These are phyloP conservation scores for Penicillium hordei DNA, from an alignment of 2,329 filamentous ascomycete genomes.

Conservation along the genomic window DNA sequence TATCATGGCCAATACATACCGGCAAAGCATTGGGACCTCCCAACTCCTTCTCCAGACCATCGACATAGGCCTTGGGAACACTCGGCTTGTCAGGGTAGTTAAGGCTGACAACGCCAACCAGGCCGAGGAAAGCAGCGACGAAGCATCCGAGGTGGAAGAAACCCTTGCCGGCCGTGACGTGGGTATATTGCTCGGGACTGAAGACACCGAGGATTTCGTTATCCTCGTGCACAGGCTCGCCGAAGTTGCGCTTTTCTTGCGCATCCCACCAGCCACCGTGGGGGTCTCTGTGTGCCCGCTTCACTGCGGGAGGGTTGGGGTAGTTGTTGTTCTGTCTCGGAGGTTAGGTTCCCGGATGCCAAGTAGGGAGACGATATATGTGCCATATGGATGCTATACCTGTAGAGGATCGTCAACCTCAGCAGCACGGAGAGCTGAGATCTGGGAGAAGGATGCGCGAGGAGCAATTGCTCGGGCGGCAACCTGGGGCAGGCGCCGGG, in stretches of 20 bases:
- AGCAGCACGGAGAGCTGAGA: constrained; percentile 39
- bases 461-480: constrained; percentile 39
- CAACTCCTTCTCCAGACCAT: constrained; percentile 71
- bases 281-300: constrained; percentile 90
- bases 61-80: constrained; percentile 66
- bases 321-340: constrained; percentile 47
- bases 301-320: constrained; percentile 59
- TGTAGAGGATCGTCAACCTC: constrained; percentile 45
- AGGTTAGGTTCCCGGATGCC: constrained; percentile 20
- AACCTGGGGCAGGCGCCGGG: constrained; percentile 44
- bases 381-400: constrained; percentile 31
- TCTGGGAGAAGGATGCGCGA: constrained; percentile 46
- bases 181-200: constrained; percentile 84
- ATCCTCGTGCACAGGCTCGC: constrained; percentile 95
- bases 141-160: constrained; percentile 68
- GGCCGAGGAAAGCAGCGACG: constrained; percentile 60
- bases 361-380: not conserved
- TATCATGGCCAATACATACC: constrained; percentile 52
- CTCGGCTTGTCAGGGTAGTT: constrained; percentile 72
- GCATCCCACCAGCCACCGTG: constrained; percentile 95
- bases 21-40: constrained; percentile 66
- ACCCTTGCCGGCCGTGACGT: constrained; percentile 71
- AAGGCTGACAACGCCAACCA: constrained; percentile 66
- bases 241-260: constrained; percentile 95
- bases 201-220: constrained; percentile 91